A percentile compares a stretch with the other conserved stretches of the same genome.
Conservation (phyloP, 2,329 filamentous ascomycete genomes). For the Curvularia sp. region DNA sequence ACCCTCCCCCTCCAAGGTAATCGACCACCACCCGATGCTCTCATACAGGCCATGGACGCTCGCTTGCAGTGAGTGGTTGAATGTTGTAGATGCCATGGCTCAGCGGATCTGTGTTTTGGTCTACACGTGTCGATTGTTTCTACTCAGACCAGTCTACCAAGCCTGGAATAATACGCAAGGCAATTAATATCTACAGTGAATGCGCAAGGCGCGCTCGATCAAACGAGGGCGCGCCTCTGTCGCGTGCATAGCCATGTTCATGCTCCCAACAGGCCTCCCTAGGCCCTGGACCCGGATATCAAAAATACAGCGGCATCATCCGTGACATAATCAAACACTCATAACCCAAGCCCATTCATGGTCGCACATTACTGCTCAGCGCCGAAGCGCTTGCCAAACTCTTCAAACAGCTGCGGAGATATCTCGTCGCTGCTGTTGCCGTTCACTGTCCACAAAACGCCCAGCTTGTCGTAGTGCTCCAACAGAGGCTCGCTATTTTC, state of each 20-base stretch:
- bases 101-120: background rate
- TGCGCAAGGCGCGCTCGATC: conserved; percentile 17
- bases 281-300: background rate
- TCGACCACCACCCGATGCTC: conserved; percentile 8
- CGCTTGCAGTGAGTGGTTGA: background rate
- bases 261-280: background rate
- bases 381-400: conserved; percentile 80
- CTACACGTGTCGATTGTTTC: conserved; percentile 6
- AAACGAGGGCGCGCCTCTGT: conserved; percentile 8
- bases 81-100: background rate
- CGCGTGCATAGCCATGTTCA: conserved; percentile 5
- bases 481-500: conserved; percentile 85
- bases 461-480: conserved; percentile 85
- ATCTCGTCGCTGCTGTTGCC: conserved; percentile 96
- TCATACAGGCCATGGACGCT: conserved; percentile 15
- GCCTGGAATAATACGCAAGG: conserved; percentile 12
- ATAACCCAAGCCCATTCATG: conserved; percentile 6
- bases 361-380: conserved; percentile 26
- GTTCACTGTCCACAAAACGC: conserved; percentile 83
- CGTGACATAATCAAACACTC: conserved; percentile 12
- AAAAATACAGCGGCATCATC: conserved; percentile 10
- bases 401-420: conserved; percentile 81
- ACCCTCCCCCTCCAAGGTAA: conserved; percentile 4
- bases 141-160: conserved; percentile 11
- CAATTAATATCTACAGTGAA: conserved; percentile 30